phyloP scores from a whole-genome alignment of 2,329 filamentous ascomycete genomes.

The Nemania diffusa region DNA sequence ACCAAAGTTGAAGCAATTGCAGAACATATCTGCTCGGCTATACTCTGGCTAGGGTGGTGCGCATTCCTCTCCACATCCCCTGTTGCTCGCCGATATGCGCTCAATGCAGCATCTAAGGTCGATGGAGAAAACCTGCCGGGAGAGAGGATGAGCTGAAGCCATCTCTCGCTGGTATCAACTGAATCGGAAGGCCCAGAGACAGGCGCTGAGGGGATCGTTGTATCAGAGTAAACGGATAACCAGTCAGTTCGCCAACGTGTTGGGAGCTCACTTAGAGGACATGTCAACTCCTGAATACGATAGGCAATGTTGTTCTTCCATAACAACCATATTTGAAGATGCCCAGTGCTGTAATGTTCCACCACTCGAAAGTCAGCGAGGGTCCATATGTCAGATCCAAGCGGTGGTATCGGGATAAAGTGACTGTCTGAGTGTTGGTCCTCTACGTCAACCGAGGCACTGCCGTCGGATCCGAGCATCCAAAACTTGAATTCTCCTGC shows the following conservation, averaged over 20 bases:
- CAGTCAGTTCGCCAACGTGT: conserved; percentile 75
- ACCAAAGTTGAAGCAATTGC: conserved; percentile 76
- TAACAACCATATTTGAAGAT: conserved; percentile 73
- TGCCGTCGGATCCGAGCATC: conserved; percentile 73
- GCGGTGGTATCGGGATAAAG: conserved; percentile 75
- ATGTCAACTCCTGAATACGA: conserved; percentile 76
- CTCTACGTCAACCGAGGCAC: conserved; percentile 71
- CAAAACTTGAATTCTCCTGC: conserved; percentile 96
- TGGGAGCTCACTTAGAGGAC: conserved; percentile 72
- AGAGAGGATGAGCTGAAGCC: conserved; percentile 84
- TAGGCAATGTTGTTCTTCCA: conserved; percentile 89
- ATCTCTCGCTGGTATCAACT: conserved; percentile 80
- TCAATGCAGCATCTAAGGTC: conserved; percentile 84
- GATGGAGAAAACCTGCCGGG: conserved; percentile 83
- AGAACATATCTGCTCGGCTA: conserved; percentile 80
- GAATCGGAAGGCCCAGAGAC: conserved; percentile 71
- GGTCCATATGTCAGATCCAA: conserved; percentile 80
- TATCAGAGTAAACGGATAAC: conserved; percentile 74
- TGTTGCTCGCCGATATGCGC: conserved; percentile 79
- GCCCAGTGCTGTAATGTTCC: conserved; percentile 63
- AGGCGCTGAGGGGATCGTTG: conserved; percentile 63
- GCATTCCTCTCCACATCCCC: conserved; percentile 54
- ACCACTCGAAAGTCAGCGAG: conserved; percentile 79
- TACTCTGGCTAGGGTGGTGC: conserved; percentile 60
- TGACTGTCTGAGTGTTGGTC: conserved; percentile 74